Evolutionary conservation across 495 filamentous ascomycete species (phyloP).

Genomic region (Astrothelium macrocarpum): DNA sequence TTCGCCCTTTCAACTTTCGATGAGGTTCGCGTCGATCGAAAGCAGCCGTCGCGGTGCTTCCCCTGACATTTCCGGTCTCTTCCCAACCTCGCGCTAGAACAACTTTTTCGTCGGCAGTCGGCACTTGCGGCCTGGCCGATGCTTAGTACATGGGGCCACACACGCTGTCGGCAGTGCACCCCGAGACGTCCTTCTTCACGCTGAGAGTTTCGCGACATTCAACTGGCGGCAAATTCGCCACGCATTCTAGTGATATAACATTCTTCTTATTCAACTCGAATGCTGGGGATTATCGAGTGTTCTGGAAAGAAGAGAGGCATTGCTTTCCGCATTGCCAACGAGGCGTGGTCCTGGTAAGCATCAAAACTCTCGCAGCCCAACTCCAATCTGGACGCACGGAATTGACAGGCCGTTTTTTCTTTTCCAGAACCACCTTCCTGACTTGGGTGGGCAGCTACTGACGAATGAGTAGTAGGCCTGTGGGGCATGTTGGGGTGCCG

Average conservation of each 20-base stretch:
- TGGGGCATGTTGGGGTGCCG: background rate
- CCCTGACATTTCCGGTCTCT: background rate
- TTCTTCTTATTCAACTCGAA: no score
- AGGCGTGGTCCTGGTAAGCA: no score
- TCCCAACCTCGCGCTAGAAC: background rate
- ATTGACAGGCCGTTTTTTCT: background rate
- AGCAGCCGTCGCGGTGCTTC: background rate
- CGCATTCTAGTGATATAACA: no score
- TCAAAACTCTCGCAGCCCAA: no score
- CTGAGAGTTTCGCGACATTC: background rate
- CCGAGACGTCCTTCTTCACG: background rate
- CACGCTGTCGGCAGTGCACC: background rate
- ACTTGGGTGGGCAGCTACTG: background rate
- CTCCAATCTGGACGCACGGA: background rate
- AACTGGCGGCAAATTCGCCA: background rate
- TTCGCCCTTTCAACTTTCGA: background rate
- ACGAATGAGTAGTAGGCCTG: background rate
- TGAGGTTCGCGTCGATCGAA: conserved; percentile 4
- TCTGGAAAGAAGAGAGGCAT: no score
- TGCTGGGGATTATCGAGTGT: no score
- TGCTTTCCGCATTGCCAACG: no score
- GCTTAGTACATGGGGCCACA: background rate
- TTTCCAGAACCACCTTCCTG: background rate
- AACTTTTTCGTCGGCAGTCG: background rate
- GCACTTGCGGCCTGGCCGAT: background rate